Percentiles rank a stretch among this genome's conserved stretches.
Conservation (phyloP, 73 alveolate species). For the Stentor coeruleus region DNA sequence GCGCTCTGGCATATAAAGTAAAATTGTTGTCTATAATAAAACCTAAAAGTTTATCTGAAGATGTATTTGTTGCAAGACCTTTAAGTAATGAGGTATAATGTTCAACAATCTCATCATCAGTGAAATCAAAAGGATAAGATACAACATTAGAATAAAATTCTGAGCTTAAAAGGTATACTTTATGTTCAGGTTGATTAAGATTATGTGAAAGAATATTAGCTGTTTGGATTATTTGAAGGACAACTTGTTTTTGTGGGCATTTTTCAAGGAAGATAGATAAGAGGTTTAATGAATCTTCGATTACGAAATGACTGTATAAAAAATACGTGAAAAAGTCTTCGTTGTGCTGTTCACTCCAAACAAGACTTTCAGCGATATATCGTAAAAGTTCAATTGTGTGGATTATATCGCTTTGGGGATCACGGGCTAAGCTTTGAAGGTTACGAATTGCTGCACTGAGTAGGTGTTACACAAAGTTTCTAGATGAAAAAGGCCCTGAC, state of each 20-base stretch:
- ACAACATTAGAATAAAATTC: not conserved
- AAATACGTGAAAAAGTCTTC: not conserved
- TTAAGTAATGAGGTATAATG: not conserved
- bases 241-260: not conserved
- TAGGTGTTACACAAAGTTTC: not conserved
- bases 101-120: slow-evolving; percentile 15
- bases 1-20: not conserved
- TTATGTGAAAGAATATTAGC: slow-evolving; percentile 18
- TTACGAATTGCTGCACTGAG: not conserved
- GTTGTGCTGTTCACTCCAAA: slow-evolving; percentile 2
- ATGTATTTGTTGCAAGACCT: not conserved
- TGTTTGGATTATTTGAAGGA: not conserved
- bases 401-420: not conserved
- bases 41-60: not conserved
- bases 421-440: not conserved
- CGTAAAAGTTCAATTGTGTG: not conserved
- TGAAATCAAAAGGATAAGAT: slow-evolving; percentile 6
- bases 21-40: slow-evolving; percentile 4
- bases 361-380: slow-evolving; percentile 15
- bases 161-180: not conserved
- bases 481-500: not conserved
- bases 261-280: not conserved
- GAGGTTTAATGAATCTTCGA: not conserved
- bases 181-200: not conserved
- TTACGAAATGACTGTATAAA: not conserved